Base-by-base conservation (phyloP, 2,329 filamentous ascomycete genomes). In the Paracorniculantispora psalliotae region DNA sequence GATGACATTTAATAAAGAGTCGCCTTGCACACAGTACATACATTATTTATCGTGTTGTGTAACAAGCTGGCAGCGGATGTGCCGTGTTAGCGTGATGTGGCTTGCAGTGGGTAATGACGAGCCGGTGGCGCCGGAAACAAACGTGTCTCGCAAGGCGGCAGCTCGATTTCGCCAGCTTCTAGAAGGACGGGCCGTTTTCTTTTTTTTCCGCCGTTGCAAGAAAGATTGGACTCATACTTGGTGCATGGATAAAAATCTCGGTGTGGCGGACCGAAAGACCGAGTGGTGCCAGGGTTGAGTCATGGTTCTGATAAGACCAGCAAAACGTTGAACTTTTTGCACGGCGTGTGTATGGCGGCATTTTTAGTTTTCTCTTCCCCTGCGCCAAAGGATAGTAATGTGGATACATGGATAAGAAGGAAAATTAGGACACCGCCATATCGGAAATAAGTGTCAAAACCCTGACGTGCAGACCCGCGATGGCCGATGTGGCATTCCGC, bases 241-340 rank as follows among this genome's bases (percentile, higher is more conserved):
- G 30, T 12, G 30, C 30, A 33, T 33, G 23, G 21, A 4, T 19
- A 39, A 26, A 30, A 43, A 19, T 54, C 39, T 54, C 53, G 53
- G 53, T 39, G 53, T 56, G 53, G 53, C 23, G 33, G 53, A 41
- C 53, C 53, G 53, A 48, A 41, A 26, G 2, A 25, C 53, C 53
- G 43, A 56, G 52, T 21, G 35, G 10, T 46, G 41, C 10, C 25
- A 23, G 37, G 25, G 50, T 30, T 43, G 50, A 53, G 37, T 53
- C 37, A 53, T 43, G 37, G 23, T 6, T 12, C 6, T 12, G 52
- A 46, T 46, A 46, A 35, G 52, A 26, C 15, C 23, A 17, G 30
- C 30, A 6, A 17, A 15, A 41, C 17, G 25, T 17, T 30, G n/a
- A 10, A 33, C 6, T 47, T 47, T 48, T 13, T n/a, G n/a, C 39